phyloP scores from a whole-genome alignment of 306 rosid genomes.

The Prunus fruticosa region DNA sequence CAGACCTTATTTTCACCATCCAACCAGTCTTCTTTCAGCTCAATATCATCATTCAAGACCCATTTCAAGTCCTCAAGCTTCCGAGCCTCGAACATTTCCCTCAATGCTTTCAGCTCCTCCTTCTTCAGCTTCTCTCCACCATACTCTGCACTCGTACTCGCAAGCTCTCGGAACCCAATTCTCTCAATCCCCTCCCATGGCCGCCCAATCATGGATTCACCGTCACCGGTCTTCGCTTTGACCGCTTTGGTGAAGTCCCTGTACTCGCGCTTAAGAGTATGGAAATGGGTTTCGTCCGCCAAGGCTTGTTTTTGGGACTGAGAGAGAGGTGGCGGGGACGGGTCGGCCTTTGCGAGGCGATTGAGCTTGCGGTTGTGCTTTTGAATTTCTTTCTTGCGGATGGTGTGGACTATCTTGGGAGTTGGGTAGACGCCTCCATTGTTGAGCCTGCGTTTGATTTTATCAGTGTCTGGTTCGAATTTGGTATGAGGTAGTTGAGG shows the following conservation, averaged over 20 bases:
- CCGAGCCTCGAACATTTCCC: conserved; percentile 62
- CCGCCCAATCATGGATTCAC: conserved; percentile 45
- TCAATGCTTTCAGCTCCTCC: conserved; percentile 65
- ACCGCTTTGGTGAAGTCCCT: conserved; percentile 46
- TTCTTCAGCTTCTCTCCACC: conserved; percentile 50
- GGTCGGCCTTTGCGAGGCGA: conserved; percentile 21
- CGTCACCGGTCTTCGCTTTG: conserved; percentile 21
- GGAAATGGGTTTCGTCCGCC: conserved; percentile 51
- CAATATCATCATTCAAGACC: conserved; percentile 73
- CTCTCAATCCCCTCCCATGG: conserved; percentile 69
- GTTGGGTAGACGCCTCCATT: conserved; percentile 57
- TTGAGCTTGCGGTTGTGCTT: conserved; percentile 67
- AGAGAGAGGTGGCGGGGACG: conserved; percentile 41
- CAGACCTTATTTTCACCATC: conserved; percentile 25
- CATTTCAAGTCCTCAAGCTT: conserved; percentile 60
- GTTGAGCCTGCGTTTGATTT: conserved; percentile 52
- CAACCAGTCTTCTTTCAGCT: conserved; percentile 47
- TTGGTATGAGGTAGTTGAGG: conserved; percentile 29
- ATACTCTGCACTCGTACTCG: conserved; percentile 24
- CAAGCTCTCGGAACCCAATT: conserved; percentile 46
- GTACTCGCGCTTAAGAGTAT: conserved; percentile 54
- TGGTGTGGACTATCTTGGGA: conserved; percentile 72
- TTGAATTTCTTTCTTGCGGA: conserved; percentile 80
- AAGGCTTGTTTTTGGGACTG: conserved; percentile 39
- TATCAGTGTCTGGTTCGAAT: conserved; percentile 63